Conservation (phyloP, 805 yeast genomes). For the Candida pseudoglaebosa region DNA sequence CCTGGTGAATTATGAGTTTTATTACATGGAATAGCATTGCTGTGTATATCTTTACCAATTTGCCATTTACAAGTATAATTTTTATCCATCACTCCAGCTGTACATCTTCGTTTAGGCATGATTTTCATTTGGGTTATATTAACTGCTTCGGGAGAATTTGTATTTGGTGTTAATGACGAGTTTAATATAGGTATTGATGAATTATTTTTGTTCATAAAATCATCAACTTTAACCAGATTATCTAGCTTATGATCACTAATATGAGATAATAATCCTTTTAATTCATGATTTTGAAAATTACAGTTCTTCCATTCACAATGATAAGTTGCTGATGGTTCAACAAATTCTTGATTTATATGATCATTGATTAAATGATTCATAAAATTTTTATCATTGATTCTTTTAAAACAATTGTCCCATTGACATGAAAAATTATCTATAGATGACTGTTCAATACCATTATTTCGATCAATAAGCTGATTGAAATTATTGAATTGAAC, state of each 20-base stretch:
- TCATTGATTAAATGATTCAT: conserved; percentile 38
- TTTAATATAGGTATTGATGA: conserved; percentile 8
- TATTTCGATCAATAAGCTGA: conserved; percentile 9
- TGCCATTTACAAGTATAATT: conserved; percentile 46
- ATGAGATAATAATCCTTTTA: conserved; percentile 57
- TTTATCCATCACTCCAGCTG: conserved; percentile 15
- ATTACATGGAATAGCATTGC: conserved; percentile 45
- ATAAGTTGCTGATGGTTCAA: conserved; percentile 12
- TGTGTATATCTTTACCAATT: conserved; percentile 23
- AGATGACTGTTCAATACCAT: not conserved
- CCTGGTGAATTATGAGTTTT: conserved; percentile 47
- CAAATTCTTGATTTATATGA: conserved; percentile 51
- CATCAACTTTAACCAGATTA: not conserved
- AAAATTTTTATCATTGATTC: conserved; percentile 30
- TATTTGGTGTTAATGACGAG: conserved; percentile 7
- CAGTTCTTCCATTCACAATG: conserved; percentile 80
- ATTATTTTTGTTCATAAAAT: not conserved
- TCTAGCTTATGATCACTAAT: conserved; percentile 25
- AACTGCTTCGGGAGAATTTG: conserved; percentile 12
- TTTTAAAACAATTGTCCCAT: conserved; percentile 63
- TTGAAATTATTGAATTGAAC: conserved; percentile 32
- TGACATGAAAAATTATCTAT: conserved; percentile 39
- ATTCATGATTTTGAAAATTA: conserved; percentile 49
- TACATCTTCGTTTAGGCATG: conserved; percentile 21
- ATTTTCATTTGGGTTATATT: conserved; percentile 34